phyloP scores from a whole-genome alignment of 2,329 filamentous ascomycete genomes.

The Fonsecaea nubica region DNA sequence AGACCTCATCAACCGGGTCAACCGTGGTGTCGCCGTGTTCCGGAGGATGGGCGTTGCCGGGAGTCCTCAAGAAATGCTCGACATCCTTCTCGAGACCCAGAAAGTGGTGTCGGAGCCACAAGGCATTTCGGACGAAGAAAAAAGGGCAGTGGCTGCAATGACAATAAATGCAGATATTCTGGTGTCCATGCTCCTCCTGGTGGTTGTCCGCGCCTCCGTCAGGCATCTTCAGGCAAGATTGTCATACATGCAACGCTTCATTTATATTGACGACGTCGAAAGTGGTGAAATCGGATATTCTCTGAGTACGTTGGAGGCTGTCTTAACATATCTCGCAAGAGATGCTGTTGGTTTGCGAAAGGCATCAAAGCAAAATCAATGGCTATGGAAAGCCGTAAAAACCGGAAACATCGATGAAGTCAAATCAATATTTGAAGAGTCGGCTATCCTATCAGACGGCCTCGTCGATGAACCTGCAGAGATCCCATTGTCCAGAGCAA shows the following conservation, averaged over 20 bases:
- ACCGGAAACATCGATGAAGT: conserved; percentile 78
- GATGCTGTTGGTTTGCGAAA: conserved; percentile 82
- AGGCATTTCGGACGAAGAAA: conserved; percentile 54
- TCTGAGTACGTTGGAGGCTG: conserved; percentile 92
- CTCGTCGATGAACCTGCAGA: conserved; percentile 52
- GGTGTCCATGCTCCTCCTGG: conserved; percentile 86
- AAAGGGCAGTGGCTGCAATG: conserved; percentile 59
- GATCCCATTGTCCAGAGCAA: conserved; percentile 36
- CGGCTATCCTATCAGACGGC: conserved; percentile 55
- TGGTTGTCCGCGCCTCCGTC: conserved; percentile 89
- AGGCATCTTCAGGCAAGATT: conserved; percentile 86
- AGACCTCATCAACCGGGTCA: conserved; percentile 77
- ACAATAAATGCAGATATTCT: conserved; percentile 87
- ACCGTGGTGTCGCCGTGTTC: conserved; percentile 84
- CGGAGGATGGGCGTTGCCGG: conserved; percentile 78
- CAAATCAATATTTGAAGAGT: conserved; percentile 78
- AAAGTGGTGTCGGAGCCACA: conserved; percentile 76
- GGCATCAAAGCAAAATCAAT: conserved; percentile 83
- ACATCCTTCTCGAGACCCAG: conserved; percentile 77
- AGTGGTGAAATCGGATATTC: conserved; percentile 96
- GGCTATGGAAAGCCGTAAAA: conserved; percentile 84
- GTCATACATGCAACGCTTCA: conserved; percentile 95
- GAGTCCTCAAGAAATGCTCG: conserved; percentile 88
- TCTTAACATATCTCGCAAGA: conserved; percentile 82
- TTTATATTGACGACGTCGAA: conserved; percentile 97